A percentile compares a stretch with the other conserved stretches of the same genome.
These are phyloP conservation scores for Beta macrorhiza DNA, from an alignment of 179 eudicot genomes.

Conservation along the genomic window DNA sequence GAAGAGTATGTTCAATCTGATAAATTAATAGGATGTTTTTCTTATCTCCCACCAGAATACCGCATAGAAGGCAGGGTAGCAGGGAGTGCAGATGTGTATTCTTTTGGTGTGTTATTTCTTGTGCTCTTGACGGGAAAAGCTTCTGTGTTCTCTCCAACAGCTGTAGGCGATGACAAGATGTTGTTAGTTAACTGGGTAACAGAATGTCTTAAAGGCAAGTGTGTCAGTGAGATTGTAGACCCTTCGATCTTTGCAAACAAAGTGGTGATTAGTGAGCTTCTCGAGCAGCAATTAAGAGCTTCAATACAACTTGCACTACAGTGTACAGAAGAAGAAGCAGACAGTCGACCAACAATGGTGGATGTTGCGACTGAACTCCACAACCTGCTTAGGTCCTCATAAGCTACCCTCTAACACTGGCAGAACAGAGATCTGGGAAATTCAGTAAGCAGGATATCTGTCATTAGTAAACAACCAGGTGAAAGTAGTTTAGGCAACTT, in stretches of 20 bases:
- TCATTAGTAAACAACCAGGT: too few species aligned
- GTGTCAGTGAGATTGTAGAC: background rate
- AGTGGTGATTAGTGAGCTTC: background rate
- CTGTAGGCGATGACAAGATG: background rate
- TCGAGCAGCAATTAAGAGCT: conserved; percentile 2
- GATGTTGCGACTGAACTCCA: background rate
- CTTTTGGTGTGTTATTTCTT: background rate
- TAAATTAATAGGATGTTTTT: background rate
- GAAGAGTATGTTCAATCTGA: background rate
- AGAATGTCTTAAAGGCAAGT: background rate
- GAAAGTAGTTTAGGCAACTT: too few species aligned
- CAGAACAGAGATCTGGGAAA: background rate
- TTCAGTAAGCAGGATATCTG: too few species aligned
- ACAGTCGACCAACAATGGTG: background rate
- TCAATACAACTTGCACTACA: background rate
- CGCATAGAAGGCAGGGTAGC: background rate
- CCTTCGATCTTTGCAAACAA: background rate
- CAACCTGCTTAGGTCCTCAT: background rate
- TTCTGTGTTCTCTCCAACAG: background rate
- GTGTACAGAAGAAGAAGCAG: background rate
- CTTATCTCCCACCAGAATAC: background rate
- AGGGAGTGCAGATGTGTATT: background rate
- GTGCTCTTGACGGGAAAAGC: background rate
- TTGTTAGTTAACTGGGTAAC: background rate
- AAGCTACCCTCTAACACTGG: background rate